phyloP scores from a whole-genome alignment of 371 early-diverging fungal species.

The Syncephalastrum contaminatum region DNA sequence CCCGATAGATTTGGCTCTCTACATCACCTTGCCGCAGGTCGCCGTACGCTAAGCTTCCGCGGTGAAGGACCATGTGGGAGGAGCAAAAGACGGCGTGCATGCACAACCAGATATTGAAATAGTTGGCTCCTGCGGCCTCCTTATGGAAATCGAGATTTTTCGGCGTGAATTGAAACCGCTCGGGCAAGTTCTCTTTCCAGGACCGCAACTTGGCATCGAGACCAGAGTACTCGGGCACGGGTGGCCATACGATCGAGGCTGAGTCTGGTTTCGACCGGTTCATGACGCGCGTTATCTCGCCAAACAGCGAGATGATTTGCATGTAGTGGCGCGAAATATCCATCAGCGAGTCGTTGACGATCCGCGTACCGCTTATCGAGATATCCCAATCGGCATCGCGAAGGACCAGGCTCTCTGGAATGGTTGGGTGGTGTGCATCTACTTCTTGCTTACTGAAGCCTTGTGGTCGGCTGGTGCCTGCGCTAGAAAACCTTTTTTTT shows the following conservation, averaged over 20 bases:
- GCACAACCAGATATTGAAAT: conserved; percentile 39
- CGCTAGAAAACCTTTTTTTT: conserved; percentile 30
- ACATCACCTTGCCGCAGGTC: conserved; percentile 20
- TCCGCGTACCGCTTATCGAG: conserved; percentile 25
- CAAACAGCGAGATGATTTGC: conserved; percentile 36
- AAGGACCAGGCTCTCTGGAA: conserved; percentile 45
- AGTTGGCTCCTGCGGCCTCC: conserved; percentile 29
- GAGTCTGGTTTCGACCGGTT: conserved; percentile 43
- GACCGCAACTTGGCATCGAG: conserved; percentile 38
- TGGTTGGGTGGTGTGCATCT: conserved; percentile 49
- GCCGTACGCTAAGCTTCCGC: conserved; percentile 44
- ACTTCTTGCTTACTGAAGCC: conserved; percentile 56
- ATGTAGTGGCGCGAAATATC: conserved; percentile 28
- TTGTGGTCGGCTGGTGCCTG: conserved; percentile 59
- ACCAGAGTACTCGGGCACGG: conserved; percentile 42
- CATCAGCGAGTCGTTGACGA: conserved; percentile 33
- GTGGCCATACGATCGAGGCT: conserved; percentile 43
- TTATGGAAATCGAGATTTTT: conserved; percentile 22
- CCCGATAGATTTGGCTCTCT: conserved; percentile 13
- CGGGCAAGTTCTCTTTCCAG: conserved; percentile 35
- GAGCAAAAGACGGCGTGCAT: conserved; percentile 42
- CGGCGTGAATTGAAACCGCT: conserved; percentile 25
- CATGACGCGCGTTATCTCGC: conserved; percentile 51
- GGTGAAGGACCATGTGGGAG: conserved; percentile 34
- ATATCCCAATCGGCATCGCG: conserved; percentile 27